Evolutionary conservation across 148 eudicot species (phyloP).

Genomic region (Chenopodium berlandieri): DNA sequence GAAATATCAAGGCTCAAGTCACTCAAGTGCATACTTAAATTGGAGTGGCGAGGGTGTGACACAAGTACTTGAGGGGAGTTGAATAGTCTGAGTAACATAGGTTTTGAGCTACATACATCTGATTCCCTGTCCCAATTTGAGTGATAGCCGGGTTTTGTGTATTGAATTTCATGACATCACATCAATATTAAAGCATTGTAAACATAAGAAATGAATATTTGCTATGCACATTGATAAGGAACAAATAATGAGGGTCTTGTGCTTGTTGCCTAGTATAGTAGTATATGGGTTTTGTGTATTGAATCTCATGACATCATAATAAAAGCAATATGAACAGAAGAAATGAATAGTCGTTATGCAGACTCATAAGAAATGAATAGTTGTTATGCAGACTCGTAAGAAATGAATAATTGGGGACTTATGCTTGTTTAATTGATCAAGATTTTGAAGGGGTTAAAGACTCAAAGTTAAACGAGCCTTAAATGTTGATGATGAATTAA

Average conservation of each 20-base stretch:
- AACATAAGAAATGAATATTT: neutral
- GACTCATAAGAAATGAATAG: neutral
- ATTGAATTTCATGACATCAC: neutral
- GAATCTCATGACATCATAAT: neutral
- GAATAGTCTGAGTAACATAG: neutral
- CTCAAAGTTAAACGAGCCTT: neutral
- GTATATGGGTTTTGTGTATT: neutral
- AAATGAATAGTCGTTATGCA: neutral
- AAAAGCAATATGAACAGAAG: neutral
- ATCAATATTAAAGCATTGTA: neutral
- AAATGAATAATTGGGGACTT: neutral
- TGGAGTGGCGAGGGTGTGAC: neutral
- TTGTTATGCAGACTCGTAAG: neutral
- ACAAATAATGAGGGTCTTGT: neutral
- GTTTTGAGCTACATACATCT: neutral
- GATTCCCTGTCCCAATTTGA: neutral
- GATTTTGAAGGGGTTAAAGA: neutral
- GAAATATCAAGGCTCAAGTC: neutral
- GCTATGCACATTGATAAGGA: neutral
- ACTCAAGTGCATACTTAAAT: neutral
- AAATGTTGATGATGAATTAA: neutral
- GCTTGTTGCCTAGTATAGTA: neutral
- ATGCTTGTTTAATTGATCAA: neutral
- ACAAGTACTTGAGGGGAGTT: neutral
- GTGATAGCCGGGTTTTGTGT: neutral